Evolutionary conservation across 2,329 filamentous ascomycete species (phyloP).

Genomic region (Curvularia sp.): DNA sequence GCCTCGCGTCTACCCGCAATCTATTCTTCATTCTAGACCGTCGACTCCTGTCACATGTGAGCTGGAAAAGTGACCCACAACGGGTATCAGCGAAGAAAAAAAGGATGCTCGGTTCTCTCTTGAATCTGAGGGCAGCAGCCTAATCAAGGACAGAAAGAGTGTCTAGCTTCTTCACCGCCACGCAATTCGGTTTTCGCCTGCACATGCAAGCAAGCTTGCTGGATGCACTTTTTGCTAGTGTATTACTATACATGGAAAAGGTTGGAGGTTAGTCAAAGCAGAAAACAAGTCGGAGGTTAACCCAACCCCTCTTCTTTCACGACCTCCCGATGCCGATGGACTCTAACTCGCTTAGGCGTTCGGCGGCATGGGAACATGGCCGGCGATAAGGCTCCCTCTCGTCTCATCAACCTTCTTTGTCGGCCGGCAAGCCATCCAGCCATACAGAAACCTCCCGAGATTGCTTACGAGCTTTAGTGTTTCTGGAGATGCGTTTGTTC

Average conservation of each 20-base stretch:
- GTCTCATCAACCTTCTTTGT: background rate
- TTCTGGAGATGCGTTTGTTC: background rate
- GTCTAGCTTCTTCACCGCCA: slow-evolving; percentile 10
- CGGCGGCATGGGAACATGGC: slow-evolving; percentile 1
- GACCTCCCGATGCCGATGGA: slow-evolving; percentile 1
- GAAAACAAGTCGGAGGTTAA: background rate
- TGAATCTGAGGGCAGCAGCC: slow-evolving; percentile 3
- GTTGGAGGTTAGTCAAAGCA: background rate
- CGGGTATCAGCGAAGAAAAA: background rate
- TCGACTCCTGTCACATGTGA: slow-evolving; percentile 7
- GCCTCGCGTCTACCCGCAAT: slow-evolving; percentile 6
- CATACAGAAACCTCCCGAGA: slow-evolving; percentile 13
- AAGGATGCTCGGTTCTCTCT: slow-evolving; percentile 1
- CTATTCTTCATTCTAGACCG: slow-evolving; percentile 10
- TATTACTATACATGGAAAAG: slow-evolving; percentile 1
- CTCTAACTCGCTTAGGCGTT: background rate
- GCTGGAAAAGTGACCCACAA: slow-evolving; percentile 8
- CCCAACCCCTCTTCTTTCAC: background rate
- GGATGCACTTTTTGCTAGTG: slow-evolving; percentile 8
- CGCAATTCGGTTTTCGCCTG: slow-evolving; percentile 4
- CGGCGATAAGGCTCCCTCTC: background rate
- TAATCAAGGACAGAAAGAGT: background rate
- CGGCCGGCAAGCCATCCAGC: background rate
- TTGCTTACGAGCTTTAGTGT: background rate
- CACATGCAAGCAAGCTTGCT: background rate